phyloP scores from a whole-genome alignment of 768 basidiomycete genomes.

The Mycena vitilis region DNA sequence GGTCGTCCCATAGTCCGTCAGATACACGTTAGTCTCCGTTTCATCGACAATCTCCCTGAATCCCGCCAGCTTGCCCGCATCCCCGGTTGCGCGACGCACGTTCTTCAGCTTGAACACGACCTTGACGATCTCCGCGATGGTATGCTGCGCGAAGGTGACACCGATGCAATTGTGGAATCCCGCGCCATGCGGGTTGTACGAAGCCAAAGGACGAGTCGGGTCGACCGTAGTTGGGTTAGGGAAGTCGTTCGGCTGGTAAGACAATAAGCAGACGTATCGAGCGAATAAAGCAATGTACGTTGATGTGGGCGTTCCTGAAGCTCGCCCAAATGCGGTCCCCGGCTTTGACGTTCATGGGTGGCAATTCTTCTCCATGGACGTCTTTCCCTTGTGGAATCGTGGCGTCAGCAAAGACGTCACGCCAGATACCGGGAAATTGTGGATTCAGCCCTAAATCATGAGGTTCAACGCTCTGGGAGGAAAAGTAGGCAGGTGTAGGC shows the following conservation, averaged over 20 bases:
- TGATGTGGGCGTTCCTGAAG: slow-evolving; percentile 48
- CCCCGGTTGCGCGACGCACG: slow-evolving; percentile 58
- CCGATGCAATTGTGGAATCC: slow-evolving; percentile 49
- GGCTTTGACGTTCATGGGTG: slow-evolving; percentile 39
- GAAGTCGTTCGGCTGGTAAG: slow-evolving; percentile 32
- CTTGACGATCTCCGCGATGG: slow-evolving; percentile 57
- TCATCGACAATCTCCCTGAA: slow-evolving; percentile 39
- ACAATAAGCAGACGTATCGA: background rate
- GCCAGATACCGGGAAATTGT: slow-evolving; percentile 55
- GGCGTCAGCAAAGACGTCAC: slow-evolving; percentile 39
- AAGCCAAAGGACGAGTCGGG: background rate
- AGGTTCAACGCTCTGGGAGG: no score
- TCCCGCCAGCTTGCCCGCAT: slow-evolving; percentile 52
- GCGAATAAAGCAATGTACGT: slow-evolving; percentile 32
- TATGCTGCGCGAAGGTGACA: slow-evolving; percentile 45
- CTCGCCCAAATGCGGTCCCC: slow-evolving; percentile 47
- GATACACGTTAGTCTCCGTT: slow-evolving; percentile 49
- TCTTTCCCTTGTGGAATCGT: slow-evolving; percentile 42
- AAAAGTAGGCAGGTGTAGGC: no score
- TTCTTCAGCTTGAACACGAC: slow-evolving; percentile 58
- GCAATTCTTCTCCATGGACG: slow-evolving; percentile 33
- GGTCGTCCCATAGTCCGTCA: slow-evolving; percentile 46
- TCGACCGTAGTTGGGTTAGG: slow-evolving; percentile 20
- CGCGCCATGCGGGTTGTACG: slow-evolving; percentile 12
- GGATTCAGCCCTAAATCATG: slow-evolving; percentile 46